A percentile compares a stretch with the other conserved stretches of the same genome.
These are phyloP conservation scores for Cladosporium cucumerinum DNA, from an alignment of 2,329 filamentous ascomycete genomes.

Conservation along the genomic window DNA sequence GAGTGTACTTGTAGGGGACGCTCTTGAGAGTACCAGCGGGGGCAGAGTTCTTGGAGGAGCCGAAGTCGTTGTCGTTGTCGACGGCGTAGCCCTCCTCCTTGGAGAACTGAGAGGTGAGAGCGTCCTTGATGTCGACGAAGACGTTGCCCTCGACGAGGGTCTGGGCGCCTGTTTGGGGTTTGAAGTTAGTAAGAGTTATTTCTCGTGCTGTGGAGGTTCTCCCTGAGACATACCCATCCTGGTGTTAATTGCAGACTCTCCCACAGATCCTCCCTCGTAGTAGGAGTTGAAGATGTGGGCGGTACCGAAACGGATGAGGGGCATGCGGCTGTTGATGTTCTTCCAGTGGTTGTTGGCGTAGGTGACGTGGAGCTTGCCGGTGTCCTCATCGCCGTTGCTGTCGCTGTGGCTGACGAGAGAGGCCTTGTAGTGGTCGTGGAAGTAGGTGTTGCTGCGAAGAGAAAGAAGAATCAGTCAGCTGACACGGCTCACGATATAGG, in stretches of 20 bases:
- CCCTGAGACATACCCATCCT: constrained; percentile 28
- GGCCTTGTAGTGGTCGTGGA: constrained; percentile 63
- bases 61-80: constrained; percentile 33
- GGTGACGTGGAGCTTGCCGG: constrained; percentile 60
- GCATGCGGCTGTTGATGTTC: constrained; percentile 62
- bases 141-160: constrained; percentile 43
- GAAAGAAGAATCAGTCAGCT: not conserved
- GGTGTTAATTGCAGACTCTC: constrained; percentile 41
- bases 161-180: constrained; percentile 32
- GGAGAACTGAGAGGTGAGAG: constrained; percentile 34
- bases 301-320: constrained; percentile 64
- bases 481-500: not conserved
- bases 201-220: not conserved
- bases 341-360: constrained; percentile 65
- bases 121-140: constrained; percentile 34
- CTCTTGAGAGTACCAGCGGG: constrained; percentile 33
- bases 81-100: constrained; percentile 38
- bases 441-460: constrained; percentile 34
- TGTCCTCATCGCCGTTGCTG: constrained; percentile 57
- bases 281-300: constrained; percentile 59
- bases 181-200: not conserved
- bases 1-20: constrained; percentile 36
- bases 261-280: constrained; percentile 36
- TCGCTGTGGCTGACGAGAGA: constrained; percentile 60
- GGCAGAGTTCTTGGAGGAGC: constrained; percentile 34